Evolutionary conservation across 1,284 basidiomycete species (phyloP).

Genomic region (Apiotrichum brassicae): DNA sequence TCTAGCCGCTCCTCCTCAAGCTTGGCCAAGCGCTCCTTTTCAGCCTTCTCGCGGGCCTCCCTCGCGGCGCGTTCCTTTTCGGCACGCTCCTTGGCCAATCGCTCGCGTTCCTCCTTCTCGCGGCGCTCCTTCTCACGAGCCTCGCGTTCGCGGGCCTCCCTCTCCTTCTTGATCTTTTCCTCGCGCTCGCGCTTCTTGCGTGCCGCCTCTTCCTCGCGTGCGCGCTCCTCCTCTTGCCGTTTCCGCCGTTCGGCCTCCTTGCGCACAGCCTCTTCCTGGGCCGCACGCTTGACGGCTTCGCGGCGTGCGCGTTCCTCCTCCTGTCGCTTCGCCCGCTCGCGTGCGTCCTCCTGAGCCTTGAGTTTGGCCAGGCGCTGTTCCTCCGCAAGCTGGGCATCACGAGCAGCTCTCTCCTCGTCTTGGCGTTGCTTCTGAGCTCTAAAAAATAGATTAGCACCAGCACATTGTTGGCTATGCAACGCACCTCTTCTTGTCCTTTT

Average conservation of each 20-base stretch:
- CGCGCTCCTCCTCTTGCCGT: conserved; percentile 51
- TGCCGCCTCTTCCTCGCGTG: conserved; percentile 50
- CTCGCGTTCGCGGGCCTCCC: conserved; percentile 46
- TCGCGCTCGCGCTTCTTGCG: conserved; percentile 61
- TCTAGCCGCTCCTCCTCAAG: conserved; percentile 32
- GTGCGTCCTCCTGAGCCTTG: conserved; percentile 59
- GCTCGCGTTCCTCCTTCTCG: conserved; percentile 62
- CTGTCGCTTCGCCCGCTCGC: conserved; percentile 60
- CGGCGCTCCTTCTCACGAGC: conserved; percentile 47
- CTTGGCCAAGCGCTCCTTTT: conserved; percentile 37
- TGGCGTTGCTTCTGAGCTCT: conserved; percentile 87
- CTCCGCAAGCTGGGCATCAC: conserved; percentile 71
- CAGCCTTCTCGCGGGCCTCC: conserved; percentile 37
- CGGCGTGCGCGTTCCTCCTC: conserved; percentile 66
- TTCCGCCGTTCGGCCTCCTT: conserved; percentile 50
- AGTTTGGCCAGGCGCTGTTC: conserved; percentile 68
- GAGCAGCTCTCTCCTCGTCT: conserved; percentile 76
- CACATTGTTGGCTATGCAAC: neutral
- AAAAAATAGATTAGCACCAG: too few species aligned
- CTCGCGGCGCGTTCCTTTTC: conserved; percentile 51
- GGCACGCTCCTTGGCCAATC: conserved; percentile 58
- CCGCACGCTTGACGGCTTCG: conserved; percentile 65
- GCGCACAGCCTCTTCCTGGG: conserved; percentile 64
- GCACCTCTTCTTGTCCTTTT: conserved; percentile 60
- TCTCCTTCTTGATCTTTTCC: conserved; percentile 59